These are phyloP conservation scores for Cryptococcus sp. DNA, from an alignment of 1,284 basidiomycete genomes.

Conservation along the genomic window DNA sequence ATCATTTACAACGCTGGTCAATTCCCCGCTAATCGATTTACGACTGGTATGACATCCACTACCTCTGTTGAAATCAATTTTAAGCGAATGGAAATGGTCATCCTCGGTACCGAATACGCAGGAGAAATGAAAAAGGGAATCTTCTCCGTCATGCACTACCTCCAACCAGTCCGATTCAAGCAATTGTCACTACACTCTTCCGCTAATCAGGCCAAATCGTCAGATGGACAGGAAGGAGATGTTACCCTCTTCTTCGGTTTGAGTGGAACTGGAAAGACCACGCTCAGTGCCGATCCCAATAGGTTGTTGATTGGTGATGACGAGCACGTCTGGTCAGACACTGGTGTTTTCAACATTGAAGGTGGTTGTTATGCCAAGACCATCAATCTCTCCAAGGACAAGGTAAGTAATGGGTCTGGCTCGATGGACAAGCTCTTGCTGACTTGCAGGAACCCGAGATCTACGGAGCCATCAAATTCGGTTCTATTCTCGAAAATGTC, in stretches of 20 bases:
- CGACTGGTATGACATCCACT: conserved; percentile 98
- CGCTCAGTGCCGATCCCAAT: conserved; percentile 86
- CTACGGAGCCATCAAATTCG: conserved; percentile 90
- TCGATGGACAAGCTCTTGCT: conserved; percentile 3
- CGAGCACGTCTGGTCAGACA: conserved; percentile 97
- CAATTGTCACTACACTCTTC: conserved; percentile 99
- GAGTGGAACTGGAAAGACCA: conserved; percentile 97
- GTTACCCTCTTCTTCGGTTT: conserved; percentile 99
- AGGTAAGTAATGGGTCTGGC: conserved; percentile 26
- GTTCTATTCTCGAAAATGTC: conserved; percentile 97
- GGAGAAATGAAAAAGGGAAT: conserved; percentile 99
- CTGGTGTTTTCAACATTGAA: conserved; percentile 99
- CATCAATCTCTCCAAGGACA: conserved; percentile 93
- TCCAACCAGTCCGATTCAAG: conserved; percentile 98
- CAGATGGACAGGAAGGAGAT: conserved; percentile 79
- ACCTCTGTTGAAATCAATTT: conserved; percentile 99
- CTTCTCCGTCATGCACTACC: conserved; percentile 99
- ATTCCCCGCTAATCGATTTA: conserved; percentile 99
- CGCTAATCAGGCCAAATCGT: conserved; percentile 62
- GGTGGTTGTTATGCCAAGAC: conserved; percentile 99
- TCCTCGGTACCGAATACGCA: conserved; percentile 98
- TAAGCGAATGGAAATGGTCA: conserved; percentile 99
- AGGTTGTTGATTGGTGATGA: conserved; percentile 93
- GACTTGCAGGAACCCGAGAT: conserved; percentile 83
- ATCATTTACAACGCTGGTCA: conserved; percentile 99